Evolutionary conservation across 1,139 yeast species (phyloP).

Genomic region (Tardiomyces digboiensis): DNA sequence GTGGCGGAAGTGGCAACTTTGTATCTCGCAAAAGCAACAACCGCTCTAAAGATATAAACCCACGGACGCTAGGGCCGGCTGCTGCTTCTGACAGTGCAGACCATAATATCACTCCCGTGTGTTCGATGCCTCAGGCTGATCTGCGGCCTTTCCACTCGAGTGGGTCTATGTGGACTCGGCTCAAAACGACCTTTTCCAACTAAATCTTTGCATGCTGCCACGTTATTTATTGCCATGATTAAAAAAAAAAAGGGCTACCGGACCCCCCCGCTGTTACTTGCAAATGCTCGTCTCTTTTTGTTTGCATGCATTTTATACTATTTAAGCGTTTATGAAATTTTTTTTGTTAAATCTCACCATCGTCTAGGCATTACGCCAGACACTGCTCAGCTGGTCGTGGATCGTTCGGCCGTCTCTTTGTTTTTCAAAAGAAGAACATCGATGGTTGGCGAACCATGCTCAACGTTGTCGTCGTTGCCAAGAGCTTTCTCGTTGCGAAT

Average conservation of each 20-base stretch:
- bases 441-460: conserved; percentile 5
- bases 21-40: conserved; percentile 7
- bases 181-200: conserved; percentile 19
- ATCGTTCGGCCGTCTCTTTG: conserved; percentile 2
- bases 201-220: conserved; percentile 4
- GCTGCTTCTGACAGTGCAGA: neutral
- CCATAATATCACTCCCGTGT: neutral
- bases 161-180: conserved; percentile 14
- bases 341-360: no score
- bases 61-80: neutral
- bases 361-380: no score
- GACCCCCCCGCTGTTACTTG: no score
- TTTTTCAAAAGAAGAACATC: conserved; percentile 15
- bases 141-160: neutral
- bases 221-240: neutral
- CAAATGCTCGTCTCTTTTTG: no score
- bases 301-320: no score
- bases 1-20: conserved; percentile 30
- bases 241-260: conserved; percentile 2
- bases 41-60: neutral
- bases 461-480: conserved; percentile 11
- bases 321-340: no score
- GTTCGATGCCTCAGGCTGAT: neutral
- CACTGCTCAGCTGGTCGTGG: no score
- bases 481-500: conserved; percentile 13